Base-by-base conservation (phyloP, 1,284 basidiomycete species). In the Stereum hirsutum region DNA sequence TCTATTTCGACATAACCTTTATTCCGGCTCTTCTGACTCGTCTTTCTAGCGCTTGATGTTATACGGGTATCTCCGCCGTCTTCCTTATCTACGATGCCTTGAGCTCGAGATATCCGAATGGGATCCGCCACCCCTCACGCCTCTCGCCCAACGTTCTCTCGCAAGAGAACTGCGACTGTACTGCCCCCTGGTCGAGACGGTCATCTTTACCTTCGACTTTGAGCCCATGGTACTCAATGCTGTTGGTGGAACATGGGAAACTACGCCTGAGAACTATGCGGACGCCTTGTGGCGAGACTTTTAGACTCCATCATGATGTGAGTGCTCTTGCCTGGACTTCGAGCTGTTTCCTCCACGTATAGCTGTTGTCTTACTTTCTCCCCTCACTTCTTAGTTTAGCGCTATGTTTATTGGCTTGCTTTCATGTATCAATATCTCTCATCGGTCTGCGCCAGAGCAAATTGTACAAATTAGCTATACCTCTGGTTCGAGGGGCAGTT, bases 41-140 rank as follows among this genome's bases (percentile, higher is more conserved):
- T 33, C 11, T 45, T 10, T 43, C 26, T 46, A 81, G 80, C 69
- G 78, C 31, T 66, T 82, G 31, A 60, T 63, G 30, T 75, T 81
- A 54, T 82, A 81, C 49, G 74, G 70, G 3, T 58, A 73, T 30
- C 64, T 83, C 43, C 72, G 73, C 63, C 68, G 63, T 19, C 61
- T 81, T 15, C 62, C 60, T 4, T 58, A 56, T 20, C 63, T 82
- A 10, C 62, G 68, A 47, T 75, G 72, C 46, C 52, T 78, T 33
- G 80, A 82, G 49, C 59, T 82, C 12, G 80, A 82, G 31, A 65
- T 82, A 19, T 72, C 73, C 12, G 70, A 74, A 37, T 83, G 80
- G 80, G 66, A 69, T 5, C 80, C 79, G 5, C 56, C 71, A 3
- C 79, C 76, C 6, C 57, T 63, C 15, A 62, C 69, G 34, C 64